These are phyloP conservation scores for Neonectria punicea DNA, from an alignment of 2,329 filamentous ascomycete species.

Conservation along the genomic window DNA sequence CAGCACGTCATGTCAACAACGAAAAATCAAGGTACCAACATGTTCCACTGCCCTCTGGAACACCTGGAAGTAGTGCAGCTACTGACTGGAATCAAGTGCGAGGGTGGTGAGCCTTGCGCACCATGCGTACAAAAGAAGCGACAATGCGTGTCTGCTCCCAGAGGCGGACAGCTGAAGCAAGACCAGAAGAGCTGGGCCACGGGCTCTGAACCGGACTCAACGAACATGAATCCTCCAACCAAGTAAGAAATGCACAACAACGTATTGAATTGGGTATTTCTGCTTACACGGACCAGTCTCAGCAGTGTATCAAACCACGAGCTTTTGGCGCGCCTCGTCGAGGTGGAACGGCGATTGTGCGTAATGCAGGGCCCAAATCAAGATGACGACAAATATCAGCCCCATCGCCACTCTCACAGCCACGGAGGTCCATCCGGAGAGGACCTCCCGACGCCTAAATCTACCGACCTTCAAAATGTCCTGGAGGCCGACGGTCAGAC, in stretches of 20 bases:
- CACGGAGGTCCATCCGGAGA: background rate
- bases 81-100: constrained; percentile 15
- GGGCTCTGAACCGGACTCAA: background rate
- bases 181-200: constrained; percentile 2
- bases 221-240: background rate
- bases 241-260: background rate
- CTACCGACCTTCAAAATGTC: constrained; percentile 21
- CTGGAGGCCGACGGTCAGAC: constrained; percentile 32
- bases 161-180: constrained; percentile 16
- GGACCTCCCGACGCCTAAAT: constrained; percentile 17
- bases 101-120: constrained; percentile 30
- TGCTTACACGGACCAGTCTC: background rate
- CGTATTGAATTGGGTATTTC: background rate
- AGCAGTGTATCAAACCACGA: constrained; percentile 8
- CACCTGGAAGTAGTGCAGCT: background rate
- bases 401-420: background rate
- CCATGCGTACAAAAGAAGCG: constrained; percentile 28
- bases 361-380: constrained; percentile 11
- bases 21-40: constrained; percentile 31
- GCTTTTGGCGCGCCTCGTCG: constrained; percentile 18
- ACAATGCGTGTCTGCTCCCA: constrained; percentile 21
- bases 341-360: constrained; percentile 22
- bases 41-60: no score
- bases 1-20: constrained; percentile 34
- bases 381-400: background rate